Evolutionary conservation across 177 flowering plant genomes (phyloP), one percentile per base, ranked within the genome.

Genomic region (Vitis hybrid): DNA sequence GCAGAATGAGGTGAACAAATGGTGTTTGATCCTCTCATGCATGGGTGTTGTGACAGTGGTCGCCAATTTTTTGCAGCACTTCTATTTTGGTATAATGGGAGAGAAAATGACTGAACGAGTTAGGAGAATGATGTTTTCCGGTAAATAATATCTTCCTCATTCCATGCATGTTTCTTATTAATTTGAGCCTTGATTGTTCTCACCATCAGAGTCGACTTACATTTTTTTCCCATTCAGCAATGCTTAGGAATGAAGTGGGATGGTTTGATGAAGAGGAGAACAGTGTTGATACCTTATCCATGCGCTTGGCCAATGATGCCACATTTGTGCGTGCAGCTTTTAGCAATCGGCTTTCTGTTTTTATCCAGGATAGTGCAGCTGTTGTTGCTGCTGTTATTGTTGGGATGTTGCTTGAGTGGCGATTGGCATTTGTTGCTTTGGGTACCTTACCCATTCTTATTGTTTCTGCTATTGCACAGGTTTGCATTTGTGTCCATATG

Each of bases 261-360:
- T 95, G 98, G 98, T 95, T 93, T 83, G 98, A 95, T 84, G 93
- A 87, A 59, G 98, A 93, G 75, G 98, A 91, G 18, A 95, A 95
- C 73, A 93, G 94, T 82, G 92, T 94, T 16, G 98, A 93, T 78
- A 90, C 83, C 69, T 83, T 95, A 56, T 93, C 97, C 67, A 89
- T 91, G 99, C 96, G 97, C 56, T 82, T 95, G 81, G 99, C 98
- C 66, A 95, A 91, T 88, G 99, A 95, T 87, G 98, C 98, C 66
- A 93, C 96, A 53, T 91, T 91, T 85, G 98, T 95, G 31, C 87
- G 99, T 74, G 97, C 99, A 82, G 92, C 97, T 78, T 93, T 93
- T 79, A 93, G 99, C 80, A 93, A 95, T 75, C 82, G 99, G 8
- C 94, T 95, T 72, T 95, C 99, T 51, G 91, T 94, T 68, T 90